phyloP scores from a whole-genome alignment of 305 asterid genomes.

The Solanum hybrid region DNA sequence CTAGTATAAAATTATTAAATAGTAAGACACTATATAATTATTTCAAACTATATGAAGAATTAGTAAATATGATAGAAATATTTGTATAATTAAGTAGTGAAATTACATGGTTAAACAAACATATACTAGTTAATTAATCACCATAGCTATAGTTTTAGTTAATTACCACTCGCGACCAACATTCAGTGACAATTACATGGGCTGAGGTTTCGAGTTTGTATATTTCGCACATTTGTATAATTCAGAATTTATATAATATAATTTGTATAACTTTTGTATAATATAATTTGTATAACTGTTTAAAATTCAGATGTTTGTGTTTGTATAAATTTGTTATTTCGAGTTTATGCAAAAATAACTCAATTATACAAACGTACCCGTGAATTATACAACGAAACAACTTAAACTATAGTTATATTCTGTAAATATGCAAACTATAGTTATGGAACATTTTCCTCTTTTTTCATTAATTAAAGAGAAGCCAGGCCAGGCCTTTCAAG shows the following conservation, averaged over 20 bases:
- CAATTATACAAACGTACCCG: too few relatives aligned
- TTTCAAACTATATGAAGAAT: neutral
- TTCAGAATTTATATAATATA: too few relatives aligned
- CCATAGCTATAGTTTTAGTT: neutral
- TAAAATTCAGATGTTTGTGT: neutral
- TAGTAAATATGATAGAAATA: neutral
- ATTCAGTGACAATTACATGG: too few relatives aligned
- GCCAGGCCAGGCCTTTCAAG: neutral
- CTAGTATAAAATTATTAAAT: too few relatives aligned
- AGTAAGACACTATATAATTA: neutral
- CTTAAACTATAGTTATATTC: neutral
- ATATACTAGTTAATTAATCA: too few relatives aligned
- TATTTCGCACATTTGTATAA: too few relatives aligned
- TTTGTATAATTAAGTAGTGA: neutral
- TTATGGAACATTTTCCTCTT: too few relatives aligned
- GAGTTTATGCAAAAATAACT: too few relatives aligned
- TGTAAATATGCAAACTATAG: too few relatives aligned
- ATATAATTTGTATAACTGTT: neutral
- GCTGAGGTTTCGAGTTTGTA: neutral
- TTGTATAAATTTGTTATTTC: too few relatives aligned
- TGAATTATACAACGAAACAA: accelerated
- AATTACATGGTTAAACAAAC: neutral
- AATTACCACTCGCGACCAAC: neutral
- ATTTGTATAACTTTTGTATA: too few relatives aligned
- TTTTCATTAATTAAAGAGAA: neutral